Evolutionary conservation across 192 early-diverging fungal genomes (phyloP).

Genomic region (Chytriomyces sp.): DNA sequence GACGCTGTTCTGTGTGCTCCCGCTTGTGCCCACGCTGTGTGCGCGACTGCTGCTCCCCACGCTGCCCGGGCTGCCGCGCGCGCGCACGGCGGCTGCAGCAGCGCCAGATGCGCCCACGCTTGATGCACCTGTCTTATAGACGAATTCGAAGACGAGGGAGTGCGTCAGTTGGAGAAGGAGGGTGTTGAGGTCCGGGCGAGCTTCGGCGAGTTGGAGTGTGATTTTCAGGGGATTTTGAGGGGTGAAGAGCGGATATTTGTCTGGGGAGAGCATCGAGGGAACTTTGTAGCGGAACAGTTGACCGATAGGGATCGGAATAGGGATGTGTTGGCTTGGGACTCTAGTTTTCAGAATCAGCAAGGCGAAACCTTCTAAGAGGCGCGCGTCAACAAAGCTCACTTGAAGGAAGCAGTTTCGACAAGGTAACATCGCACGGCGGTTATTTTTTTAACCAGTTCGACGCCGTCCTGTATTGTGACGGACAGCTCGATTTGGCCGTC

Average conservation of each 20-base stretch:
- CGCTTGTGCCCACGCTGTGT: neutral
- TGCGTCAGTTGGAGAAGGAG: constrained; percentile 17
- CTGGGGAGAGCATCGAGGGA: neutral
- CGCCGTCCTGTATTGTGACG: constrained; percentile 13
- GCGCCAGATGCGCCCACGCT: neutral
- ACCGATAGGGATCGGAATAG: constrained; percentile 22
- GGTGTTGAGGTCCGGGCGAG: constrained; percentile 13
- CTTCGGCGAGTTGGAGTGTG: constrained; percentile 16
- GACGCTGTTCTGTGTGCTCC: constrained; percentile 22
- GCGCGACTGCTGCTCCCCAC: neutral
- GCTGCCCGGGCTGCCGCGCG: neutral
- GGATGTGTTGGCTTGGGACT: constrained; percentile 22
- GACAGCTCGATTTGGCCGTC: constrained; percentile 15
- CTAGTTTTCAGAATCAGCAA: too few relatives aligned
- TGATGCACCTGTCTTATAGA: constrained; percentile 17
- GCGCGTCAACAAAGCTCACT: constrained; percentile 1
- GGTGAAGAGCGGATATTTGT: constrained; percentile 19
- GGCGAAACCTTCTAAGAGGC: too few relatives aligned
- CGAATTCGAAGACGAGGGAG: constrained; percentile 28
- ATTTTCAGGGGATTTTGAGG: constrained; percentile 24
- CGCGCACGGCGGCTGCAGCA: neutral
- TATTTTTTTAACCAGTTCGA: constrained; percentile 14
- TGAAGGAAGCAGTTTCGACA: constrained; percentile 21
- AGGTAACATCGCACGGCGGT: constrained; percentile 26
- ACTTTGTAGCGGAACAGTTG: constrained; percentile 21